These are phyloP conservation scores for Elsinoe fawcettii DNA, from an alignment of 2,329 filamentous ascomycete species.

Conservation along the genomic window DNA sequence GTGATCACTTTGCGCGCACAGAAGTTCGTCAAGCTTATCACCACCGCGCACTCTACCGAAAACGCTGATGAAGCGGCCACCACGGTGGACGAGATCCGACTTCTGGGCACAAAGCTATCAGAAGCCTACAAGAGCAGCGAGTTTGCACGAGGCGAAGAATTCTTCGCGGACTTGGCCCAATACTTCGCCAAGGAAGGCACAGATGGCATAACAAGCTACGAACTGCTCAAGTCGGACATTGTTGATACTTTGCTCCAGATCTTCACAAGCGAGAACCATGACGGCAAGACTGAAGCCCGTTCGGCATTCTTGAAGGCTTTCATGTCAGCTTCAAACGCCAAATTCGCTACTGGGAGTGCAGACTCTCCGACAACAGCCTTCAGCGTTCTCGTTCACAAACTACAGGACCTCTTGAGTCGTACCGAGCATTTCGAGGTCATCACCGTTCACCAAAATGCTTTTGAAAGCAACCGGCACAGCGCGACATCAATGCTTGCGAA, in stretches of 20 bases:
- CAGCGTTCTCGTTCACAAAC: slow-evolving; percentile 82
- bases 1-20: slow-evolving; percentile 70
- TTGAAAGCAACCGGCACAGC: slow-evolving; percentile 82
- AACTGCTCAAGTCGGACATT: slow-evolving; percentile 82
- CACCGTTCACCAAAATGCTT: slow-evolving; percentile 86
- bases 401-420: slow-evolving; percentile 91
- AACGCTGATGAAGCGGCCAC: slow-evolving; percentile 74
- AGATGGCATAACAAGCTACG: slow-evolving; percentile 91
- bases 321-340: slow-evolving; percentile 63
- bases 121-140: slow-evolving; percentile 49
- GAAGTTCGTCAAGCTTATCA: slow-evolving; percentile 54
- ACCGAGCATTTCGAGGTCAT: slow-evolving; percentile 97
- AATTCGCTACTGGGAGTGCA: slow-evolving; percentile 55
- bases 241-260: slow-evolving; percentile 76
- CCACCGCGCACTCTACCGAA: slow-evolving; percentile 34
- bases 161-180: slow-evolving; percentile 69
- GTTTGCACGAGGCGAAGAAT: slow-evolving; percentile 45
- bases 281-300: slow-evolving; percentile 53
- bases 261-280: slow-evolving; percentile 63
- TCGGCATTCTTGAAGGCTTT: slow-evolving; percentile 85
- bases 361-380: slow-evolving; percentile 75
- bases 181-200: slow-evolving; percentile 86
- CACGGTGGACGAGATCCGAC: slow-evolving; percentile 66
- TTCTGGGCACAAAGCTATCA: slow-evolving; percentile 64
- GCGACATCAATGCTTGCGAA: slow-evolving; percentile 95